Evolutionary conservation across 2,329 filamentous ascomycete genomes (phyloP).

Genomic region (Clathrospora elynae): DNA sequence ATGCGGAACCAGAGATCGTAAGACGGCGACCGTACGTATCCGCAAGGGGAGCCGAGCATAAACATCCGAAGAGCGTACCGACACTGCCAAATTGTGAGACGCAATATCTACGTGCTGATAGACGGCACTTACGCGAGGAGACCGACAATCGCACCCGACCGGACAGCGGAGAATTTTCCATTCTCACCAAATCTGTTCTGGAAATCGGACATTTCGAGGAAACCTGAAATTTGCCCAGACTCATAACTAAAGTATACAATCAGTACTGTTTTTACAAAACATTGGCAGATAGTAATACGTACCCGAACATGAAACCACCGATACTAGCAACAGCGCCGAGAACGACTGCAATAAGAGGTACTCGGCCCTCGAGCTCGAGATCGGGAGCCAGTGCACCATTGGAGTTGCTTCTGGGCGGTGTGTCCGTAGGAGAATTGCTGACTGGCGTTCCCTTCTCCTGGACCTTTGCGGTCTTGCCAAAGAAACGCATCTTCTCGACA

Average conservation of each 20-base stretch:
- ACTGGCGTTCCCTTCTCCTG: slow-evolving; percentile 35
- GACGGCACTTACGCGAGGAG: slow-evolving; percentile 36
- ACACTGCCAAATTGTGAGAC: slow-evolving; percentile 46
- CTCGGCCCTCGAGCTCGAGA: slow-evolving; percentile 27
- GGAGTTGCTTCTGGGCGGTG: slow-evolving; percentile 33
- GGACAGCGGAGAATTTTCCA: slow-evolving; percentile 40
- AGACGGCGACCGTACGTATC: slow-evolving; percentile 65
- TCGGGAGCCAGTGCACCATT: slow-evolving; percentile 10
- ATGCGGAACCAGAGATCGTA: slow-evolving; percentile 65
- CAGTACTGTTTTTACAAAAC: background rate
- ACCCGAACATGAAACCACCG: slow-evolving; percentile 47
- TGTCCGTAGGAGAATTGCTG: slow-evolving; percentile 30
- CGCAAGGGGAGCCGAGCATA: slow-evolving; percentile 63
- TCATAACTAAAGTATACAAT: slow-evolving; percentile 11
- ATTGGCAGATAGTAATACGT: slow-evolving; percentile 17
- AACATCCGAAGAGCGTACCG: slow-evolving; percentile 74
- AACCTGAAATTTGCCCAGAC: slow-evolving; percentile 29
- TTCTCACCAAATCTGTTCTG: slow-evolving; percentile 41
- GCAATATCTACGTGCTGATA: background rate
- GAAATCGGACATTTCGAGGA: slow-evolving; percentile 45
- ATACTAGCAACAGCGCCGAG: slow-evolving; percentile 43
- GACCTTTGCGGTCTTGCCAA: slow-evolving; percentile 22
- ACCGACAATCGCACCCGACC: slow-evolving; percentile 46
- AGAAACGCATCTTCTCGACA: too few relatives aligned
- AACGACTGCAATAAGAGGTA: slow-evolving; percentile 36